phyloP scores from a whole-genome alignment of 495 filamentous ascomycete species.

The Aspergillus nanangensis region DNA sequence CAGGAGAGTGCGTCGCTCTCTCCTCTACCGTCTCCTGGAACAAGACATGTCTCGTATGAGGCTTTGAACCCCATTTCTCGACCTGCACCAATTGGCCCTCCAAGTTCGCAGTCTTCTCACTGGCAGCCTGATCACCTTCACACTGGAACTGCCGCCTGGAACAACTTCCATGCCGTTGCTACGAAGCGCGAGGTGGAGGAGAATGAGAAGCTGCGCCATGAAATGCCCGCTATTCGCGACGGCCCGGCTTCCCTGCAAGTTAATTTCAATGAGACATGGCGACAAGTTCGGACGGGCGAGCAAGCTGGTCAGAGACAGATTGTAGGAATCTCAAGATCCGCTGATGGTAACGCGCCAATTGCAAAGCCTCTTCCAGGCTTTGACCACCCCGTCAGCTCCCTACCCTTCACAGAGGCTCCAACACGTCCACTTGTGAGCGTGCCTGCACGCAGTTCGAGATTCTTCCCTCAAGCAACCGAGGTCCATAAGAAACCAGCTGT shows the following conservation, averaged over 20 bases:
- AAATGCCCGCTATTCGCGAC: constrained; percentile 34
- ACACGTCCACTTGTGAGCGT: constrained; percentile 34
- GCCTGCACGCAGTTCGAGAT: constrained; percentile 56
- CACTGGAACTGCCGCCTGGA: constrained; percentile 41
- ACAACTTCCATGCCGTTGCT: constrained; percentile 40
- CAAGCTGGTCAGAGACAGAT: constrained; percentile 36
- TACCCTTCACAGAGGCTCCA: constrained; percentile 32
- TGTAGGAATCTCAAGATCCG: constrained; percentile 25
- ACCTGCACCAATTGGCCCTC: constrained; percentile 52
- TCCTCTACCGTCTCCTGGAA: constrained; percentile 32
- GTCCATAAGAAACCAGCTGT: constrained; percentile 30
- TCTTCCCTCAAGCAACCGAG: constrained; percentile 59
- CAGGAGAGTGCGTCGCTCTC: constrained; percentile 29
- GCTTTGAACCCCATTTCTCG: constrained; percentile 33
- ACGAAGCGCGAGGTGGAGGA: constrained; percentile 40
- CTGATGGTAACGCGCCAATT: constrained; percentile 22
- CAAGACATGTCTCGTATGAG: constrained; percentile 31
- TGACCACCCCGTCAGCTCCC: constrained; percentile 31
- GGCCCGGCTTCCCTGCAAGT: constrained; percentile 36
- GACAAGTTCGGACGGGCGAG: constrained; percentile 49
- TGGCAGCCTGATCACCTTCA: constrained; percentile 34
- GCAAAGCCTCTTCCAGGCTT: constrained; percentile 30
- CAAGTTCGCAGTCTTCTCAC: constrained; percentile 32
- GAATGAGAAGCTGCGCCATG: constrained; percentile 29
- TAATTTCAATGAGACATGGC: constrained; percentile 61